phyloP scores from a whole-genome alignment of 2,329 filamentous ascomycete genomes.

The Aureobasidium sp. region DNA sequence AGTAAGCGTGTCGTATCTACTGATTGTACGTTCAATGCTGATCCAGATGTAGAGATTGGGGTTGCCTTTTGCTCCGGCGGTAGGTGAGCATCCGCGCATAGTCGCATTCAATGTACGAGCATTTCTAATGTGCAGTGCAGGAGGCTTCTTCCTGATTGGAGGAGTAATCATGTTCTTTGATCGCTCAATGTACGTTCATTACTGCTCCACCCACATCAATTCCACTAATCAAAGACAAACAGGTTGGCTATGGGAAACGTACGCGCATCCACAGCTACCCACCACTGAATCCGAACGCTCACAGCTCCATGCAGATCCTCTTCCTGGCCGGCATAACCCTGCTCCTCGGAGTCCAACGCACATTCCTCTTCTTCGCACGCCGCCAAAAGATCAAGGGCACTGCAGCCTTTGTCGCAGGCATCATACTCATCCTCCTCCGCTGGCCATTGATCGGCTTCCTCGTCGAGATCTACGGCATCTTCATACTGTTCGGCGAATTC shows the following conservation, averaged over 20 bases:
- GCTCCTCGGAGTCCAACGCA: slow-evolving; percentile 89
- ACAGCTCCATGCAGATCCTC: slow-evolving; percentile 60
- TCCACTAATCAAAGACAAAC: slow-evolving; percentile 9
- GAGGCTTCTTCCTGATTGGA: slow-evolving; percentile 88
- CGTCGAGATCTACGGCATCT: slow-evolving; percentile 86
- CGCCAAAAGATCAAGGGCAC: slow-evolving; percentile 89
- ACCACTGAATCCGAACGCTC: not conserved
- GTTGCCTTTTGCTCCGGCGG: slow-evolving; percentile 96
- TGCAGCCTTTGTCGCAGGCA: slow-evolving; percentile 74
- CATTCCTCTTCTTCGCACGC: slow-evolving; percentile 86
- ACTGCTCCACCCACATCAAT: slow-evolving; percentile 14
- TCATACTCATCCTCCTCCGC: slow-evolving; percentile 74
- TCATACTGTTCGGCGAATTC: slow-evolving; percentile 93
- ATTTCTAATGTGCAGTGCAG: slow-evolving; percentile 29
- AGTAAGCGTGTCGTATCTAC: slow-evolving; percentile 50
- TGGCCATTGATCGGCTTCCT: slow-evolving; percentile 90
- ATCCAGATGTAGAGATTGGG: slow-evolving; percentile 64
- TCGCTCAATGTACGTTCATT: slow-evolving; percentile 67
- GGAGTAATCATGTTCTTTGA: slow-evolving; percentile 98
- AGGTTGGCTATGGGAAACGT: slow-evolving; percentile 94
- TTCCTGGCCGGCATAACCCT: slow-evolving; percentile 95
- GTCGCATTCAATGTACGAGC: slow-evolving; percentile 15
- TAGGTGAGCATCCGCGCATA: slow-evolving; percentile 45
- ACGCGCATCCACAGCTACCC: slow-evolving; percentile 3
- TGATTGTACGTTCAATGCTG: not conserved